Percentiles rank a stretch among this genome's conserved stretches.
These are phyloP conservation scores for Microstroma glucosiphilum DNA, from an alignment of 1,284 basidiomycete species.

Conservation along the genomic window DNA sequence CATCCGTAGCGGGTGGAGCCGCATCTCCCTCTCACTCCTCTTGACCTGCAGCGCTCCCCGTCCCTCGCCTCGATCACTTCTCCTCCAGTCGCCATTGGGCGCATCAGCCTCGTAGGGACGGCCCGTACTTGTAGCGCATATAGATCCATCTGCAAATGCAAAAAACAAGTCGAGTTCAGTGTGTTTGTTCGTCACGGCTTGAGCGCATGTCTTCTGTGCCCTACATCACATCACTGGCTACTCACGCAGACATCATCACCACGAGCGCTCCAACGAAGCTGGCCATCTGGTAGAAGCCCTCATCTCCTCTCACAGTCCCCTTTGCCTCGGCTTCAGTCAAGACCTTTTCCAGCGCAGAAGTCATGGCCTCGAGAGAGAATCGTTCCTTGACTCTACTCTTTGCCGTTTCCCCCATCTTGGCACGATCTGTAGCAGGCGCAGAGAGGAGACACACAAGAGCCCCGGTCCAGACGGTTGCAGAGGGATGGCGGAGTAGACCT, in stretches of 20 bases:
- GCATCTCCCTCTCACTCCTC: too few relatives aligned
- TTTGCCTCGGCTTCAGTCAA: conserved; percentile 24
- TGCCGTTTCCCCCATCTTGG: conserved; percentile 12
- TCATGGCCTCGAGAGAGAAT: conserved; percentile 29
- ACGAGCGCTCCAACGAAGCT: conserved; percentile 15
- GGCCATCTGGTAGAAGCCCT: conserved; percentile 33
- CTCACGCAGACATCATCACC: neutral
- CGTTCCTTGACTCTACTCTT: conserved; percentile 17
- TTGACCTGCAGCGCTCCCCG: too few relatives aligned
- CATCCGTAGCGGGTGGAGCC: too few relatives aligned
- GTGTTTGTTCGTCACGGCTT: too few relatives aligned
- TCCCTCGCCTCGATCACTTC: too few relatives aligned
- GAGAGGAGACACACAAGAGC: conserved; percentile 23
- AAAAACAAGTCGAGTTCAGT: too few relatives aligned
- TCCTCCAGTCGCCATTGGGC: too few relatives aligned
- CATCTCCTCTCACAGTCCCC: conserved; percentile 25
- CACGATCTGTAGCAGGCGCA: conserved; percentile 13
- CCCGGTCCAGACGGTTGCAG: conserved; percentile 24
- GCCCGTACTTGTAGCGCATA: too few relatives aligned
- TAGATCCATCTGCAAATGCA: too few relatives aligned
- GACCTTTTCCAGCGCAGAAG: conserved; percentile 22
- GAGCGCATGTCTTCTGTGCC: too few relatives aligned
- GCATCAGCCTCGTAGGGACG: too few relatives aligned
- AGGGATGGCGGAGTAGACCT: conserved; percentile 28
- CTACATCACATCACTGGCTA: too few relatives aligned